Conservation (phyloP, 2,329 filamentous ascomycete genomes). For the Talaromyces sp. region DNA sequence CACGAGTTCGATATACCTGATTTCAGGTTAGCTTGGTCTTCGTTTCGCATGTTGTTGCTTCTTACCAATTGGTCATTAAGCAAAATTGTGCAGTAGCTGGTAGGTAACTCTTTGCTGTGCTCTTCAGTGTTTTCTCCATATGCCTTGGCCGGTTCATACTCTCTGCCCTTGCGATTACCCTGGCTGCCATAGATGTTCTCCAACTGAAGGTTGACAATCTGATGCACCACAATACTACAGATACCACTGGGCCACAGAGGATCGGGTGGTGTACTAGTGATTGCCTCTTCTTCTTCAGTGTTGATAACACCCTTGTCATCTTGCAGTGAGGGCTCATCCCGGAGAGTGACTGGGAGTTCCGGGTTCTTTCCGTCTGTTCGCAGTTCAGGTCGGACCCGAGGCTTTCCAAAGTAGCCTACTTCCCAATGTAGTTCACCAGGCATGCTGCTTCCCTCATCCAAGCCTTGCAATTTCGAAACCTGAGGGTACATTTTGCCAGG, state of each 20-base stretch:
- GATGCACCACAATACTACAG: conserved; percentile 80
- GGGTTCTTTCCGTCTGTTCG: conserved; percentile 83
- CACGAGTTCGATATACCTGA: conserved; percentile 81
- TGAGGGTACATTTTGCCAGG: conserved; percentile 91
- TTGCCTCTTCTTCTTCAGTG: conserved; percentile 73
- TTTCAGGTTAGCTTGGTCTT: neutral
- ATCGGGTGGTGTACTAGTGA: conserved; percentile 85
- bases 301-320: conserved; percentile 81
- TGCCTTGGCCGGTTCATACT: conserved; percentile 82
- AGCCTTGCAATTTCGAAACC: conserved; percentile 74
- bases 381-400: conserved; percentile 77
- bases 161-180: conserved; percentile 75
- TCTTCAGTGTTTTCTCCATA: conserved; percentile 87
- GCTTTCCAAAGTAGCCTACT: conserved; percentile 91
- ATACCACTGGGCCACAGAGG: conserved; percentile 94
- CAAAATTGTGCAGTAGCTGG: conserved; percentile 88
- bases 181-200: conserved; percentile 82
- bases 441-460: conserved; percentile 82
- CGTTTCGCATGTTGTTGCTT: conserved; percentile 1
- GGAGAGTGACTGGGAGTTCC: conserved; percentile 68
- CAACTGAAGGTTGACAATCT: conserved; percentile 93
- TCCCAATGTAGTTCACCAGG: conserved; percentile 94
- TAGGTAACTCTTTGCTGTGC: conserved; percentile 73
- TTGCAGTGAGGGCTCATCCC: conserved; percentile 72
- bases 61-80: conserved; percentile 76